Base-by-base conservation (phyloP, 2,329 filamentous ascomycete genomes). In the Metarhizium humberi region DNA sequence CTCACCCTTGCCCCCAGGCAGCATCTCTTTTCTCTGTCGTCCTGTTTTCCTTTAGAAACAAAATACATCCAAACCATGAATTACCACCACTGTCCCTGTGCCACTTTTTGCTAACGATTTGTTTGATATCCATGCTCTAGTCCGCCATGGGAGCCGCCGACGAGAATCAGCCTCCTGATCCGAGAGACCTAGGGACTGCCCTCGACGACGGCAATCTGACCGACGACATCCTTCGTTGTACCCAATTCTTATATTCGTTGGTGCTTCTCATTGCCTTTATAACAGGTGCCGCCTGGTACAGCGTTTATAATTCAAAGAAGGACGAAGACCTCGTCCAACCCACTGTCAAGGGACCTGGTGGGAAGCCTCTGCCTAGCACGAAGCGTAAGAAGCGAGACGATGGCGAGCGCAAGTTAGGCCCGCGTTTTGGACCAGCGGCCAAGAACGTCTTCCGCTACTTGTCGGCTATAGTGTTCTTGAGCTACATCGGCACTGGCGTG, bases 401-500 rank as follows among this genome's bases (percentile, higher is more conserved):
- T 72, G 69, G 73, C 70, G 64, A 75, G 71, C 66, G 72, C 50
- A 71, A 72, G 59, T 67, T 73, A 53, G 68, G 70, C 18, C 76
- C 67, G 32, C 78, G 83, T 61, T 84, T 90, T 68, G 86, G 85
- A 58, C 79, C 75, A n/a, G 75, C 78, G 50, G 78, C 84, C 61
- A 90, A 88, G 68, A 76, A 82, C 42, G 74, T 89, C 51, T 95
- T 96, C 70, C 83, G 86, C 66, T 90, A 84, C 76, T 73, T 92
- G 20, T 86, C 88, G 45, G 78, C 84, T 34, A 78, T 79, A n/a
- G 75, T 91, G 18, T 79, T 92, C 52, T 68, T 87, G 60, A 88
- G 88, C 36, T 91, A 95, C 64, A 71, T 92, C 54, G 88, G 78
- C 59, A 91, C 90, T 72, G 86, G 87, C 52, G 77, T 79, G 53